Evolutionary conservation across 208 protist species (phyloP), one percentile per base, ranked within the genome.

Genomic region (Trypanosoma scelopori): DNA sequence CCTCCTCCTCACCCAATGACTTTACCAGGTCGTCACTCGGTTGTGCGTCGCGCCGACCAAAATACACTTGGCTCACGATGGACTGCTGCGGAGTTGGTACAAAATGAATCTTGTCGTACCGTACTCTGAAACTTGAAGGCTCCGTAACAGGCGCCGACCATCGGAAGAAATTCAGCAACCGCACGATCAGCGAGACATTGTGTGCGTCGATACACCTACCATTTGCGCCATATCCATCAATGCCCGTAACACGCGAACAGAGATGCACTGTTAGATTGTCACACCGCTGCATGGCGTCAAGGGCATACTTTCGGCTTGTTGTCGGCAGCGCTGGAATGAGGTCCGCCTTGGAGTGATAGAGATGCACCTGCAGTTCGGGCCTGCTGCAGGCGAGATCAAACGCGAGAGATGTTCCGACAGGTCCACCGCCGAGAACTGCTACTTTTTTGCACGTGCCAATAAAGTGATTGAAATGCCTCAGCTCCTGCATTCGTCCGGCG

Each of bases 381-480:
- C 87, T 69, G 18, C 67, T 64, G 13, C 32, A 69, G 37, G 82
- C 84, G 42, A 94, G 71, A 37, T 92, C 80, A 47, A 84, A 69
- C 27, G 88, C 86, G 16, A 93, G 76, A 12, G 82, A 89, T 5
- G 74, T 83, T 0, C 85, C 91, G n/a, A 84, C 81, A 15, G 88
- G 85, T 12, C 91, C 91, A 16, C 91, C 91, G 12, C 91, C 91
- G 48, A 96, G 74, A 30, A 96, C 76, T 3, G 86, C 85, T 11
- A 96, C 82, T 62, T 93, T 94, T 49, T 82, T 70, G 63, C 81
- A 91, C 50, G 65, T 76, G 30, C 75, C 65, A 55, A 93, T 18
- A 46, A 94, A 91, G 22, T 81, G 61, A 66, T 88, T 92, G 61
- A 93, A 92, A 48, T 83, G 72, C 59, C 72, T 65, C 32, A 94